These are phyloP conservation scores for Linnemannia zychae DNA, from an alignment of 192 early-diverging fungal species.

Conservation along the genomic window DNA sequence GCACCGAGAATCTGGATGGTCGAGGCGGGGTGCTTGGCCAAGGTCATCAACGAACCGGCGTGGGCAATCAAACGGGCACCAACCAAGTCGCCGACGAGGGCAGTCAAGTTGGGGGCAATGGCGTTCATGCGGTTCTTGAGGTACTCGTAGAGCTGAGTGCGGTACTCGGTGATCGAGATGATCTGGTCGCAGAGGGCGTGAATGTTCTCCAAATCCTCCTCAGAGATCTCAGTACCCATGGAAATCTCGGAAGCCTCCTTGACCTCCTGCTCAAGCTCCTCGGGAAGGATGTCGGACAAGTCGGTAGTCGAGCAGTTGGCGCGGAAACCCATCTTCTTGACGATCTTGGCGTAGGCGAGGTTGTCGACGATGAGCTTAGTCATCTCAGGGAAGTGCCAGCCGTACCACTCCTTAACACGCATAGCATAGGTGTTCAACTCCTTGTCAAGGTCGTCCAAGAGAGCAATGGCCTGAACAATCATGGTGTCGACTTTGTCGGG, in stretches of 20 bases:
- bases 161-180: slow-evolving; percentile 95
- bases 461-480: slow-evolving; percentile 98
- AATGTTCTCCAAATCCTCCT: slow-evolving; percentile 98
- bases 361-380: slow-evolving; percentile 96
- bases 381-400: slow-evolving; percentile 99
- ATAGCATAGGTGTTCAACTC: slow-evolving; percentile 96
- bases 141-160: slow-evolving; percentile 96
- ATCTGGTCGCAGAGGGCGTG: slow-evolving; percentile 95
- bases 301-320: slow-evolving; percentile 84
- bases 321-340: slow-evolving; percentile 94
- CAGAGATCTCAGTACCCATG: slow-evolving; percentile 98
- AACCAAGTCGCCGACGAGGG: slow-evolving; percentile 98
- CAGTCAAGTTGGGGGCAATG: slow-evolving; percentile 91
- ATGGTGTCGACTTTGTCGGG: slow-evolving; percentile 99
- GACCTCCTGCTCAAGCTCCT: slow-evolving; percentile 91
- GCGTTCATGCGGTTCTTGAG: slow-evolving; percentile 97
- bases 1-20: slow-evolving; percentile 99
- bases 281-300: slow-evolving; percentile 87
- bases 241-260: slow-evolving; percentile 99
- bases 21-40: slow-evolving; percentile 97
- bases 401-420: slow-evolving; percentile 95
- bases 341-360: slow-evolving; percentile 90
- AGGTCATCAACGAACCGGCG: slow-evolving; percentile 95
- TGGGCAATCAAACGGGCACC: slow-evolving; percentile 98
- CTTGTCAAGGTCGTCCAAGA: slow-evolving; percentile 99